Conservation (phyloP, 305 asterid species). For the Rubia tinctorum region DNA sequence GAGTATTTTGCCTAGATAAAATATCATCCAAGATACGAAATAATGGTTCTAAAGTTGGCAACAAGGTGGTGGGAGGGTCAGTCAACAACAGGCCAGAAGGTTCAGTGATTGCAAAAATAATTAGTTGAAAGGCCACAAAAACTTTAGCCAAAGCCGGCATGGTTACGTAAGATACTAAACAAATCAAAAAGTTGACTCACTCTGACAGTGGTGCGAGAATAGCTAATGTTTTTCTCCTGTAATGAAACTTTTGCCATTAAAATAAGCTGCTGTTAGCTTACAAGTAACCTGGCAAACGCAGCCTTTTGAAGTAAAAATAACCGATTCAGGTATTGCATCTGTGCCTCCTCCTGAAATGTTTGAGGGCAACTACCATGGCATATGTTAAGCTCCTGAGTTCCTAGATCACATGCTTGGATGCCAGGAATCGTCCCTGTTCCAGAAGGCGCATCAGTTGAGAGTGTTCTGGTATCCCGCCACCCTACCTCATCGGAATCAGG, state of each 20-base stretch:
- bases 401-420: background rate
- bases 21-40: background rate
- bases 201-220: background rate
- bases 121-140: background rate
- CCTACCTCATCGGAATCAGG: background rate
- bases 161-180: background rate
- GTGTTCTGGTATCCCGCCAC: background rate
- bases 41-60: background rate
- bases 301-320: too few relatives aligned
- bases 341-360: background rate
- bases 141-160: background rate
- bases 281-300: too few relatives aligned
- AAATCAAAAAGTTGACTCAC: background rate
- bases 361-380: background rate
- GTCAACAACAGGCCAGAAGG: background rate
- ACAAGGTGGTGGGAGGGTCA: background rate
- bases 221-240: too few relatives aligned
- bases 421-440: background rate
- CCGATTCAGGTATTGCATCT: background rate
- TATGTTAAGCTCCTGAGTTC: background rate
- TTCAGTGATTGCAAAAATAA: background rate
- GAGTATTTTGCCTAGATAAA: background rate
- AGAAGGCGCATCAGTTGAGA: background rate
- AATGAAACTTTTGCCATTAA: too few relatives aligned
- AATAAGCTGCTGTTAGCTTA: background rate